These are phyloP conservation scores for Pseudoscleropodium purum DNA, from an alignment of 225 moss, liverwort and hornwort genomes.

Conservation along the genomic window DNA sequence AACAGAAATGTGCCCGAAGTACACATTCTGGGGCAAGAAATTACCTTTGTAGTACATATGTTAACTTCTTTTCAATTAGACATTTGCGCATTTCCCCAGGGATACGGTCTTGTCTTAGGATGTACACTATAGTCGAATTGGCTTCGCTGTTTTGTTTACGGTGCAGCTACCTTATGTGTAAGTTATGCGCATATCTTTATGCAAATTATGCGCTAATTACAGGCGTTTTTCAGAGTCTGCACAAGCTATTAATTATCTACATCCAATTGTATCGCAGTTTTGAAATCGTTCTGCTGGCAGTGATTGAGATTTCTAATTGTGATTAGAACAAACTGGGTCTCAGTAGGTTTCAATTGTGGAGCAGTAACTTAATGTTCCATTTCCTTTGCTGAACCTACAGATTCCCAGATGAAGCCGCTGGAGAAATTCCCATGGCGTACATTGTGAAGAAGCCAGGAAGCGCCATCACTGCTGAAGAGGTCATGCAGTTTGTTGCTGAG, in stretches of 20 bases:
- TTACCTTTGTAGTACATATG: background rate
- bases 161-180: background rate
- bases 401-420: constrained; percentile 37
- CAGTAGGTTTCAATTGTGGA: background rate
- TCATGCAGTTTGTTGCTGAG: constrained; percentile 26
- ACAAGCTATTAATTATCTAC: background rate
- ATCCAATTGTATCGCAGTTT: background rate
- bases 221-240: background rate
- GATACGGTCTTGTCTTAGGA: background rate
- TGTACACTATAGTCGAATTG: background rate
- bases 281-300: background rate
- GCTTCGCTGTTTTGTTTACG: background rate
- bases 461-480: constrained; percentile 14
- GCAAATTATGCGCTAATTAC: background rate
- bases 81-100: background rate
- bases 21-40: background rate
- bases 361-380: background rate
- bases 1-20: background rate
- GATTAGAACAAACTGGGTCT: background rate
- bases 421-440: constrained; percentile 51
- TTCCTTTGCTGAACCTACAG: constrained; percentile 1
- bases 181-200: background rate
- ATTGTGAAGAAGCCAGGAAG: constrained; percentile 24
- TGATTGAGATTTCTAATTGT: background rate
- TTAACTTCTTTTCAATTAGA: background rate